A percentile compares a stretch with the other conserved stretches of the same genome.
phyloP scores from a whole-genome alignment of 202 grass and related monocot genomes.

The Musa balbisiana region DNA sequence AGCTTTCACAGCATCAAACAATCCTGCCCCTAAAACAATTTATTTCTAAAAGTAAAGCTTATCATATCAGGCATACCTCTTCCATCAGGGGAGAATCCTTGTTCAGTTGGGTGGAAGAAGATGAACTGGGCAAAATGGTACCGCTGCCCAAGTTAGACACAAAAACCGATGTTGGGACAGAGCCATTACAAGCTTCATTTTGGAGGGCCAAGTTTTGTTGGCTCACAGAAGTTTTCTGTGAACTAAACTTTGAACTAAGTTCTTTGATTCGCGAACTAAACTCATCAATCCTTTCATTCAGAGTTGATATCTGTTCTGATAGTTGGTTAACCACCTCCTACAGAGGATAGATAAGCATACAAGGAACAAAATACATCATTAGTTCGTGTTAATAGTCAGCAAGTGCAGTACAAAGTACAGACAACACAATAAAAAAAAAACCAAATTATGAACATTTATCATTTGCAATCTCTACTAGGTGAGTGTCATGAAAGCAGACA shows the following conservation, averaged over 20 bases:
- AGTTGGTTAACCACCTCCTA: conserved; percentile 73
- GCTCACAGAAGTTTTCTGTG: conserved; percentile 54
- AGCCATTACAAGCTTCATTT: conserved; percentile 71
- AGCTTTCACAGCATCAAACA: background rate
- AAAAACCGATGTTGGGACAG: conserved; percentile 60
- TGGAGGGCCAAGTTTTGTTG: conserved; percentile 63
- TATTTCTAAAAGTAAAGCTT: background rate
- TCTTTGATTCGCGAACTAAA: conserved; percentile 89
- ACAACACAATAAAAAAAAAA: too few relatives aligned
- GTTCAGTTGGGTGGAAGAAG: conserved; percentile 58
- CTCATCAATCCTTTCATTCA: conserved; percentile 97
- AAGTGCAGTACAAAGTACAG: background rate
- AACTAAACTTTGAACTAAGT: conserved; percentile 66
- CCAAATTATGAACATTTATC: background rate
- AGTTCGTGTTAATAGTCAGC: background rate
- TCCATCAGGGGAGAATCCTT: conserved; percentile 71
- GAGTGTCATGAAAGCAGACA: conserved; percentile 1
- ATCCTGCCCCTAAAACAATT: background rate
- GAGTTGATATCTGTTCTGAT: conserved; percentile 79
- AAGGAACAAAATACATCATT: background rate
- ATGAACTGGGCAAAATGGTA: conserved; percentile 64
- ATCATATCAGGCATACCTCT: conserved; percentile 41
- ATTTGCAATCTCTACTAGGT: background rate
- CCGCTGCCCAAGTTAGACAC: conserved; percentile 78
- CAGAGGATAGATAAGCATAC: conserved; percentile 5